Base-by-base conservation (phyloP, 257 asterid species). In the Paulownia fortunei region DNA sequence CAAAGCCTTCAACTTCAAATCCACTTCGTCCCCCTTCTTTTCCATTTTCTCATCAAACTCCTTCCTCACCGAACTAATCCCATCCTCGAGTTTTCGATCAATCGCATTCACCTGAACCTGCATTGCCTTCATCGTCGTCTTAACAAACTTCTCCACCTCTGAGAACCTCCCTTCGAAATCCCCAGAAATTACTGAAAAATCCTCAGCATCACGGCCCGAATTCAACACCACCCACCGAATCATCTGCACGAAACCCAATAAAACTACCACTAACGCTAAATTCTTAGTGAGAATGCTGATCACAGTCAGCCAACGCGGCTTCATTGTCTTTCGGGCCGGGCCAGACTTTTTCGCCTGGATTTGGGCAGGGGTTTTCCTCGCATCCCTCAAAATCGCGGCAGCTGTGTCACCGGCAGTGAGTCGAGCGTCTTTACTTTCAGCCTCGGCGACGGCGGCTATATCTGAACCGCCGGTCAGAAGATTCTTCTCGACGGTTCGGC, bases 21-120 rank as follows among this genome's bases (percentile, higher is more conserved):
- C 89, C 47, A 88, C 24, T 69, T 89, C 87, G 0, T 74, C 81
- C 34, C 76, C 85, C 67, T 82, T 84, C 36, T 34, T 82, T 72
- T 83, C 90, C 32, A 93, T 42, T 68, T 89, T 88, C 72, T 81
- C 90, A 6, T 75, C 81, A 19, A 91, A 73, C 46, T 95, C 98
- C 76, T 76, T 86, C 82, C 84, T 89, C 72, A 84, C 84, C 58
- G 42, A 77, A 72, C 61, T 47, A 69, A 93, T 68, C 61, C 79
- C 86, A 41, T 85, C 88, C 68, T 87, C 94, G 5, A 87, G 37
- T 79, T 89, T 90, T 30, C 54, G 61, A 80, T 91, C 98, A 30
- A 92, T 80, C 1, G 88, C 95, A 19, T 86, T 88, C 71, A 94
- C 90, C 84, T 94, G 98, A 37, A 94, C 91, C 80, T 92, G 97